phyloP scores from a whole-genome alignment of 2,329 filamentous ascomycete species.

The Fusarium sp. region DNA sequence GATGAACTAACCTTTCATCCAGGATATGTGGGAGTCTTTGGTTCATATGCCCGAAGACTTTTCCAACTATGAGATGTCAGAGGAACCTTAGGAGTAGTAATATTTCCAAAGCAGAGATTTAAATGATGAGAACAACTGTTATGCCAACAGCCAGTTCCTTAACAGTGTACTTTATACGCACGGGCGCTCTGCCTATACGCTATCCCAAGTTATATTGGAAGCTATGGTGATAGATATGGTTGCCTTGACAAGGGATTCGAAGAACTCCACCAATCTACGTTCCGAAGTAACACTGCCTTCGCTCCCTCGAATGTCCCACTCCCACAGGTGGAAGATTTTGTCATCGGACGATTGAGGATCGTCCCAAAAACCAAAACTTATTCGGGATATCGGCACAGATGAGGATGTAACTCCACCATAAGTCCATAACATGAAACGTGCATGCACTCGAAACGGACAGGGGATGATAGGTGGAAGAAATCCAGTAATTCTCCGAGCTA shows the following conservation, averaged over 20 bases:
- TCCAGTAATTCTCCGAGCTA: neutral
- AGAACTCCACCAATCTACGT: no score
- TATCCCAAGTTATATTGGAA: no score
- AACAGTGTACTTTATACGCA: no score
- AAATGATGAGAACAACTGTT: no score
- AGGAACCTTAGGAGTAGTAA: neutral
- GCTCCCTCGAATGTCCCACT: no score
- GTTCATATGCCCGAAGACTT: slow-evolving; percentile 32
- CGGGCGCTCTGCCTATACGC: no score
- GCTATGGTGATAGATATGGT: no score
- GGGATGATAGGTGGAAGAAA: slow-evolving; percentile 7
- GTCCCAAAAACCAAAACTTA: neutral
- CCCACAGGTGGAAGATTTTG: no score
- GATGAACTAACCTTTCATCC: neutral
- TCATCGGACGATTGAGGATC: neutral
- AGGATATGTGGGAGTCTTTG: slow-evolving; percentile 36
- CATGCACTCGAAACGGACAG: neutral
- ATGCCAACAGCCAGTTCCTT: no score
- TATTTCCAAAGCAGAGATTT: neutral
- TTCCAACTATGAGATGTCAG: slow-evolving; percentile 17
- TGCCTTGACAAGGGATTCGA: no score
- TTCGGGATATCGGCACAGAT: neutral
- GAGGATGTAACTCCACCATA: neutral
- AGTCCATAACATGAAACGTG: neutral
- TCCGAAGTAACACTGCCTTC: no score